phyloP scores from a whole-genome alignment of 768 basidiomycete genomes.

The Calvatia gigantea region DNA sequence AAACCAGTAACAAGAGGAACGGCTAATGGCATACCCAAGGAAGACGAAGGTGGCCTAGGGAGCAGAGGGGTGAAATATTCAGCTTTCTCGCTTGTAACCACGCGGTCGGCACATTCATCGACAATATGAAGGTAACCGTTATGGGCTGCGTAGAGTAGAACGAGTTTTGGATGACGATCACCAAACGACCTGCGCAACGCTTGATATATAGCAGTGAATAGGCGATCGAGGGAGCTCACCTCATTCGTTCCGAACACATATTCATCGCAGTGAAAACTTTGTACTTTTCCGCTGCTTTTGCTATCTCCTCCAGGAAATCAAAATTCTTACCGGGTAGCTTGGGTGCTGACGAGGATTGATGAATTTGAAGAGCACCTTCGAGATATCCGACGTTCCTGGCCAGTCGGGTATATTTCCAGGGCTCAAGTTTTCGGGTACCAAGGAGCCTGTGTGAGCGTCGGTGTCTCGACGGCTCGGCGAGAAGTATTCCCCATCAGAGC shows the following conservation, averaged over 20 bases:
- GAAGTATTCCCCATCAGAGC: conserved; percentile 3
- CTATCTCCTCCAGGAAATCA: conserved; percentile 7
- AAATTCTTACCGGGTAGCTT: conserved; percentile 1
- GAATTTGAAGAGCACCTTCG: conserved; percentile 17
- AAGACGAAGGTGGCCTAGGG: not conserved
- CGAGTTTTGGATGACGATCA: not conserved
- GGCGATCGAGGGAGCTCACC: not conserved
- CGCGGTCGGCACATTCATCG: conserved; percentile 3
- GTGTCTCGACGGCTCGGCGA: conserved; percentile 16
- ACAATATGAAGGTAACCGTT: conserved; percentile 7
- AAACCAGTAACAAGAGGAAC: not conserved
- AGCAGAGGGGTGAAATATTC: not conserved
- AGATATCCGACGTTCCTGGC: conserved; percentile 10
- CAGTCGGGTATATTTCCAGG: conserved; percentile 3
- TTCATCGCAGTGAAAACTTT: conserved; percentile 14
- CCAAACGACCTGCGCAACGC: not conserved
- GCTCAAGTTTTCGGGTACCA: conserved; percentile 13
- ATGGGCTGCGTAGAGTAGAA: conserved; percentile 7
- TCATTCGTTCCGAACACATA: conserved; percentile 10
- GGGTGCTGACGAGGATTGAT: conserved; percentile 13
- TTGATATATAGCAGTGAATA: too few species aligned
- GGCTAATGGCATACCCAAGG: not conserved
- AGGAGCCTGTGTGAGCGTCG: conserved; percentile 13
- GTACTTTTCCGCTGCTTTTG: conserved; percentile 15
- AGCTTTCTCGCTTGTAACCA: not conserved